Evolutionary conservation across 345 rosid species (phyloP), one percentile per base, ranked within the genome.

Genomic region (Corchorus olitorius): DNA sequence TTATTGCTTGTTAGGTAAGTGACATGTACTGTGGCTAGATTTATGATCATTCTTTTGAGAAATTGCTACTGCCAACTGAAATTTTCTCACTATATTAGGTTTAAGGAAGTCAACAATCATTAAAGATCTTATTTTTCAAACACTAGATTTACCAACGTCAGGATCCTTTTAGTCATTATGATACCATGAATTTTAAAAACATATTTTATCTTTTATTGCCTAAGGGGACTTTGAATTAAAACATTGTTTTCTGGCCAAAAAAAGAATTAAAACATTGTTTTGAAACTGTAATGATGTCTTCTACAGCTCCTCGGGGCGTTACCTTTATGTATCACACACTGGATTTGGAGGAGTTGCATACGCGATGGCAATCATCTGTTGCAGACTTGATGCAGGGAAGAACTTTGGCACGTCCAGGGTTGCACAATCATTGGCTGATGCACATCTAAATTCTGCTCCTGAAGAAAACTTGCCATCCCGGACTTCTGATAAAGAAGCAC

Each of bases 281-380:
- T 39, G 76, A 74, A 65, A 50, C 65, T 75, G 37, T 33, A 61
- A 62, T 33, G 34, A 50, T 74, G 64, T 72, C 58, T 55, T 80
- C 58, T 80, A 45, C 79, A 93, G 98, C 76, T 81, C 85, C 54
- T 90, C 94, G 45, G 93, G 90, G 69, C 81, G 88, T 77, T 95
- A 93, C 87, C 94, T 95, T 81, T 95, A 83, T 83, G 84, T 95
- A 59, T 95, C 99, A 13, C 98, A 92, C 81, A 93, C 99, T 0
- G 98, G 97, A 41, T 93, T 88, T 80, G 97, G 99, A 70, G 99
- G 94, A 75, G 94, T 89, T 73, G 88, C 97, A 54, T 95, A 93
- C 70, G 97, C 97, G 63, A 93, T 93, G 99, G 91, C 97, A 59
- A 88, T 93, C 74, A 87, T 87, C 73, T 93, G 98, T 86, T 87